Base-by-base conservation (phyloP, 345 rosid species). In the Aquilaria sinensis region DNA sequence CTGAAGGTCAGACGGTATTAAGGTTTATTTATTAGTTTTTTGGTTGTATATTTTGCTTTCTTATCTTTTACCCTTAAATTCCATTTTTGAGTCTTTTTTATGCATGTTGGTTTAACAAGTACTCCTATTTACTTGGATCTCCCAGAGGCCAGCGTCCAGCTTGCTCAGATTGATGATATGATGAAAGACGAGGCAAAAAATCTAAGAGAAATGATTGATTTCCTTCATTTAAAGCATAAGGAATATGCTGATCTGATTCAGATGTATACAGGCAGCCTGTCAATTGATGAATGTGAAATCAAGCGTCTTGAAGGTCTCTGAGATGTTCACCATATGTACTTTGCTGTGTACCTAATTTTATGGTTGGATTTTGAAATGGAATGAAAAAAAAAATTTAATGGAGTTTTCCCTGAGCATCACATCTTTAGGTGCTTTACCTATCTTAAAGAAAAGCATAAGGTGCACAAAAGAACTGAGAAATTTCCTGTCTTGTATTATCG, bases 111-210 rank as follows among this genome's bases (percentile, higher is more conserved):
- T 56, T 31, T 2, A 51, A 13, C n/a, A 37, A 37, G 43, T 37
- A 37, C 43, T 1, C 43, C 5, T 51, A 51, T 23, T 6, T 60
- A 4, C 45, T 55, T 67, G 15, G 12, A 46, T 31, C 54, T 69
- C 32, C 29, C 82, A 92, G 98, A 85, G 74, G 75, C 73, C 70
- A 69, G 77, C 58, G 69, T 73, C 37, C 90, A 77, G 43, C 63
- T 86, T 74, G 79, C 88, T 15, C 80, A 76, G 75, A 83, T 90
- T 60, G 87, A 88, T 64, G 89, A 82, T 68, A 78, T 90, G 87
- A 88, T 90, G 87, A 81, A 77, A 76, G 92, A 85, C 55, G 96
- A 90, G 83, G 84, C 86, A 5, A 72, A 67, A 62, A 74, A 61
- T 76, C 73, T 94, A 71, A 80, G 61, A 29, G 84, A 80, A 70